Percentiles rank a stretch among this genome's conserved stretches.
Conservation (phyloP, 78 protist genomes). For the Emiliania huxleyi region DNA sequence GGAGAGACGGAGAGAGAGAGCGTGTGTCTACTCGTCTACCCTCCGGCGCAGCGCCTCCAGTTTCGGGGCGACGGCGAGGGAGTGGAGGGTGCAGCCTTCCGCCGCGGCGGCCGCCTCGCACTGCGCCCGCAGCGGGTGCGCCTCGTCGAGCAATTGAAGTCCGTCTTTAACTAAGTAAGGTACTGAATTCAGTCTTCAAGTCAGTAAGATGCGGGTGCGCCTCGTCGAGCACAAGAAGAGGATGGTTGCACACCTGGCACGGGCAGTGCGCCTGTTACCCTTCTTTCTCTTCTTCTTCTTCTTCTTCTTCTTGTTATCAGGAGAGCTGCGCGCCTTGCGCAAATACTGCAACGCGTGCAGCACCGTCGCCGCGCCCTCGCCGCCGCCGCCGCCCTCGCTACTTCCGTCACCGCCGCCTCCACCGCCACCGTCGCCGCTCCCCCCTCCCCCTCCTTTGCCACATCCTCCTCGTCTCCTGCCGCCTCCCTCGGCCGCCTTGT, state of each 20-base stretch:
- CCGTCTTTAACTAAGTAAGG: too few relatives aligned
- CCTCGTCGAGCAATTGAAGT: conserved; percentile 58
- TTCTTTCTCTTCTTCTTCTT: too few relatives aligned
- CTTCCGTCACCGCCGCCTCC: too few relatives aligned
- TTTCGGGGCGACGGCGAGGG: conserved; percentile 70
- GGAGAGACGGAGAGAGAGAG: too few relatives aligned
- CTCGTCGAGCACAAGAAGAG: conserved; percentile 79
- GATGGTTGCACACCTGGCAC: conserved; percentile 89
- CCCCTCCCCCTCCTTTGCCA: background rate
- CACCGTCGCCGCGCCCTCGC: background rate
- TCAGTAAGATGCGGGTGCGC: too few relatives aligned
- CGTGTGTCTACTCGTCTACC: conserved; percentile 57
- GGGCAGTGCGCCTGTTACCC: too few relatives aligned
- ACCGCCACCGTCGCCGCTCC: background rate
- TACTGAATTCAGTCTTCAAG: too few relatives aligned
- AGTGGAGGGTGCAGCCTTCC: background rate
- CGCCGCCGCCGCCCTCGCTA: background rate
- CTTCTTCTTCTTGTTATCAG: too few relatives aligned
- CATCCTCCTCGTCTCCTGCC: too few relatives aligned
- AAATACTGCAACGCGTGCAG: conserved; percentile 74
- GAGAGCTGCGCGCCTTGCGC: conserved; percentile 84
- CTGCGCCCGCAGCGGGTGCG: background rate
- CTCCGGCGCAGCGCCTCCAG: conserved; percentile 77
- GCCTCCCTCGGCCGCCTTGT: background rate
- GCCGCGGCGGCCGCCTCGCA: background rate